phyloP scores from a whole-genome alignment of 345 rosid species.

The Eucalyptus marginata region DNA sequence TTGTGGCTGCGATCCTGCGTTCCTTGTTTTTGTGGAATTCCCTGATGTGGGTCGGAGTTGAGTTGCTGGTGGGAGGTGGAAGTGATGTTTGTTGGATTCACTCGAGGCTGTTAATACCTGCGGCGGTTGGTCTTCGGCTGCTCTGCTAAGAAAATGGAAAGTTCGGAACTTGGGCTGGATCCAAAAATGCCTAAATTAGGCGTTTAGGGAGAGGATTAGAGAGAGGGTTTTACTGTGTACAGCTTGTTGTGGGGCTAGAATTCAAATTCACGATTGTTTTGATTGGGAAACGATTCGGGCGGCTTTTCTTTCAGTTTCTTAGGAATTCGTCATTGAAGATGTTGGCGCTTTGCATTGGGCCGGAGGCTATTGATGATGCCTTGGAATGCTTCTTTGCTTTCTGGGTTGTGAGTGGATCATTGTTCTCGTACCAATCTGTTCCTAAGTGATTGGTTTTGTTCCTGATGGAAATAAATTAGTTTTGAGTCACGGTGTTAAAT shows the following conservation, averaged over 20 bases:
- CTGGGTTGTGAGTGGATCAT: neutral
- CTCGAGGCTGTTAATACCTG: neutral
- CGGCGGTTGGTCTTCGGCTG: neutral
- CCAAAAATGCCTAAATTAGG: neutral
- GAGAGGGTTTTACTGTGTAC: neutral
- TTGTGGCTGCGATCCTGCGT: neutral
- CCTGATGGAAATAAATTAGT: neutral
- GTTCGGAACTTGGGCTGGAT: neutral
- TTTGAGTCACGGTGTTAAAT: neutral
- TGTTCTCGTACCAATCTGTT: neutral
- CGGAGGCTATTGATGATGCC: neutral
- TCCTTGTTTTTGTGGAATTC: neutral
- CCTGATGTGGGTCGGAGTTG: neutral
- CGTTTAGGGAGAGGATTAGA: neutral
- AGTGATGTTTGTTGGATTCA: neutral
- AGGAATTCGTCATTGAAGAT: no score
- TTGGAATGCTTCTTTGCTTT: neutral
- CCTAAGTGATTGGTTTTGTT: neutral
- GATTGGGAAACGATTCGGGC: no score
- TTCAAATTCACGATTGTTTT: no score
- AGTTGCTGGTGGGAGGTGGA: neutral
- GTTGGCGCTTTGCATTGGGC: neutral
- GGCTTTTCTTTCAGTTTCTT: no score
- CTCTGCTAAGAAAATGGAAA: neutral
- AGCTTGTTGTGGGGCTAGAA: no score